Percentiles rank a stretch among this genome's conserved stretches.
Conservation (phyloP, 2,329 filamentous ascomycete genomes). For the Ilyonectria sp. region DNA sequence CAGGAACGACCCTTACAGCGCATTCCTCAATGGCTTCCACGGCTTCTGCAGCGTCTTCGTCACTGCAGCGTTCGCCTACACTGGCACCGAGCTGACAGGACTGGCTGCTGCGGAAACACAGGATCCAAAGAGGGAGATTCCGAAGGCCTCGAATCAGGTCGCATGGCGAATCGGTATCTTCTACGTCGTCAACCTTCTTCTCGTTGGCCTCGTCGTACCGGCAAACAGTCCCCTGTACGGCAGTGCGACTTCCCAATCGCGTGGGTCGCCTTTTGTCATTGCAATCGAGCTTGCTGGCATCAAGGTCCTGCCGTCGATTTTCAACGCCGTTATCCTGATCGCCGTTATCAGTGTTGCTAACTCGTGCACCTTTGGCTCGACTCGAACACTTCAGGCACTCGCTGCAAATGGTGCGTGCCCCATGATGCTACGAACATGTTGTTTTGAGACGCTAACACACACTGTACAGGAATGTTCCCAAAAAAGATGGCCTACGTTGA, state of each 20-base stretch:
- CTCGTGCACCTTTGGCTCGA: constrained; percentile 67
- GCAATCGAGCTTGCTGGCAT: constrained; percentile 64
- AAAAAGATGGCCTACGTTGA: constrained; percentile 67
- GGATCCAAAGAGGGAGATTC: constrained; percentile 78
- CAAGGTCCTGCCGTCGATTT: constrained; percentile 61
- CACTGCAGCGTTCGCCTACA: constrained; percentile 77
- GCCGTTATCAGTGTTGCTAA: constrained; percentile 68
- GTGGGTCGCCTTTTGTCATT: constrained; percentile 64
- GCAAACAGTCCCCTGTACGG: constrained; percentile 58
- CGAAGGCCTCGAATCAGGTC: constrained; percentile 84
- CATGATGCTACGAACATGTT: no score
- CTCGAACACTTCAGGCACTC: constrained; percentile 66
- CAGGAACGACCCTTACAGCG: constrained; percentile 49
- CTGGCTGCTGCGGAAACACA: constrained; percentile 77
- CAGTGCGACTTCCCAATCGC: constrained; percentile 25
- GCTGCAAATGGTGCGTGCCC: constrained; percentile 59
- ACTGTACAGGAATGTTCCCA: constrained; percentile 58
- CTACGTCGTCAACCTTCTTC: constrained; percentile 62
- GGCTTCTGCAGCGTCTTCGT: constrained; percentile 79
- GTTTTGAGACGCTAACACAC: no score
- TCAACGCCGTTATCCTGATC: constrained; percentile 67
- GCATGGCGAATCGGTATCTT: constrained; percentile 65
- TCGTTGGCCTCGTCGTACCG: constrained; percentile 60
- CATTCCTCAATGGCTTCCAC: constrained; percentile 78
- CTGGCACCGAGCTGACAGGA: constrained; percentile 77